Percentiles rank a stretch among this genome's conserved stretches.
Conservation (phyloP, 2,329 filamentous ascomycete genomes). For the Neonectria coccinea region DNA sequence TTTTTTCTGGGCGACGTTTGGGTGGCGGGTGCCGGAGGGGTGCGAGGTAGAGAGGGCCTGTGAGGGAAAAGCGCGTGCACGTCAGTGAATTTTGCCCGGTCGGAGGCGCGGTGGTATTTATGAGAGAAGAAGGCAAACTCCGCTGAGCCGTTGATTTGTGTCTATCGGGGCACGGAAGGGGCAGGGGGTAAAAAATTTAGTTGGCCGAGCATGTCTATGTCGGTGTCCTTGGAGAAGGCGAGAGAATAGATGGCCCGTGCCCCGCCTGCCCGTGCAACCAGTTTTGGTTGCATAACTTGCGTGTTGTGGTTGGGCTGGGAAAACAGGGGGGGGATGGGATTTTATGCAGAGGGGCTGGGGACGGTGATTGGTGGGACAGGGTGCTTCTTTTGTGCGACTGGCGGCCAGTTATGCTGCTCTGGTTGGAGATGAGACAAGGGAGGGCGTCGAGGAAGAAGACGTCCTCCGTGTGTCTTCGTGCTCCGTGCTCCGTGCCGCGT, state of each 20-base stretch:
- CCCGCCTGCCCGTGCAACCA: conserved; percentile 22
- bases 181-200: conserved; percentile 52
- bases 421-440: conserved; percentile 6
- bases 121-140: conserved; percentile 55
- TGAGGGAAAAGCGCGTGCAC: conserved; percentile 60
- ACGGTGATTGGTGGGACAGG: conserved; percentile 2
- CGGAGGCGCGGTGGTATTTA: conserved; percentile 61
- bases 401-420: conserved; percentile 19
- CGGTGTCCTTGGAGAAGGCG: conserved; percentile 16
- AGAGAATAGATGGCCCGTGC: conserved; percentile 20
- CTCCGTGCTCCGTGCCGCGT: not conserved
- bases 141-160: conserved; percentile 52
- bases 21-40: conserved; percentile 34
- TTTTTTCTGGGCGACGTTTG: conserved; percentile 34
- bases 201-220: conserved; percentile 45
- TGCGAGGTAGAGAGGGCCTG: conserved; percentile 51
- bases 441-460: conserved; percentile 16
- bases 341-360: conserved; percentile 30
- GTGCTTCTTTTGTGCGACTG: conserved; percentile 13
- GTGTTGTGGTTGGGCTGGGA: not conserved
- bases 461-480: not conserved
- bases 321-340: too few species aligned
- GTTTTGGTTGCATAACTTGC: conserved; percentile 8
- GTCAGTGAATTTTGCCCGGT: conserved; percentile 58
- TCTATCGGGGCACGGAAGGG: conserved; percentile 54